Evolutionary conservation across 768 basidiomycete species (phyloP).

Genomic region (Phaeotremella fagi): DNA sequence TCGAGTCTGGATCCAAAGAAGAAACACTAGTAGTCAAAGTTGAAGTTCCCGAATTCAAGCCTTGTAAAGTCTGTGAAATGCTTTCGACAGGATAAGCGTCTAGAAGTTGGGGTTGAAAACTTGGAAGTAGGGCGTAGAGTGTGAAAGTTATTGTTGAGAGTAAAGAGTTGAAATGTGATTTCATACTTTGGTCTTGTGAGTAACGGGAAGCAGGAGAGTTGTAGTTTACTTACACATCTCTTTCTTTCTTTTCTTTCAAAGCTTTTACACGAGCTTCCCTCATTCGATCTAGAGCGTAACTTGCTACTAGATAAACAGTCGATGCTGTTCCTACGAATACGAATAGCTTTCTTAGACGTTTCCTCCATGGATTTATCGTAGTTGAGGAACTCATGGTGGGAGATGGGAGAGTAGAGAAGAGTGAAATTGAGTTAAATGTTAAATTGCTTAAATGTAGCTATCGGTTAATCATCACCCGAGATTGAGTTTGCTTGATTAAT

Average conservation of each 20-base stretch:
- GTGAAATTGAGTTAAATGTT: background rate
- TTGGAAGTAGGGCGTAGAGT: conserved; percentile 45
- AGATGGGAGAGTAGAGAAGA: background rate
- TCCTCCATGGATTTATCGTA: conserved; percentile 25
- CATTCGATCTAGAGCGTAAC: conserved; percentile 33
- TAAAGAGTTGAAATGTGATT: conserved; percentile 40
- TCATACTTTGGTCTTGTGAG: too few relatives aligned
- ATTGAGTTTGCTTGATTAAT: background rate
- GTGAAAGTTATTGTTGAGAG: conserved; percentile 47
- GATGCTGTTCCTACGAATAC: conserved; percentile 28
- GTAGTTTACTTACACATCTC: conserved; percentile 36
- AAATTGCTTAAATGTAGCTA: background rate
- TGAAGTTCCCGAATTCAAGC: conserved; percentile 6
- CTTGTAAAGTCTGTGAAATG: conserved; percentile 35
- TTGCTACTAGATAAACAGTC: conserved; percentile 29
- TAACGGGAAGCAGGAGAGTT: too few relatives aligned
- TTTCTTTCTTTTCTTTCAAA: conserved; percentile 24
- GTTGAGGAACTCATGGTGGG: background rate
- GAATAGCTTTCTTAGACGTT: conserved; percentile 21
- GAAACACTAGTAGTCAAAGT: too few relatives aligned
- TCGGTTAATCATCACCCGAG: background rate
- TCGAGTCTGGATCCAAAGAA: too few relatives aligned
- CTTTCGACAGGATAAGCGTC: conserved; percentile 37
- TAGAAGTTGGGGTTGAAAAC: conserved; percentile 36
- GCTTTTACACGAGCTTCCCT: conserved; percentile 26